phyloP scores from a whole-genome alignment of 202 grass and related monocot genomes.

The Zizania palustris region DNA sequence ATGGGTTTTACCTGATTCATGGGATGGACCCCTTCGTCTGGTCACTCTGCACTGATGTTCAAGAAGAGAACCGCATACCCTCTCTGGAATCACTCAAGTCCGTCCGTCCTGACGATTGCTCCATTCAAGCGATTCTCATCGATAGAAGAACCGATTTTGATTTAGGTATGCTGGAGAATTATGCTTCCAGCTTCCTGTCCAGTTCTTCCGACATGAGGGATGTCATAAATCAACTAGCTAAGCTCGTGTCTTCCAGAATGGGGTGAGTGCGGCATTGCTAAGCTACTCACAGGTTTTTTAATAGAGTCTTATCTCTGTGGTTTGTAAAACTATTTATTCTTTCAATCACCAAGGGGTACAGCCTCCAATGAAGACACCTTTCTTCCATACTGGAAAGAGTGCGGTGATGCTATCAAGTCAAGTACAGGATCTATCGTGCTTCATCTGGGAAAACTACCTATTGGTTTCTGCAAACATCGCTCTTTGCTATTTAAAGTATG shows the following conservation, averaged over 20 bases:
- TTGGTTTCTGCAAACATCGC: conserved; percentile 91
- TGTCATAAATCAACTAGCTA: conserved; percentile 79
- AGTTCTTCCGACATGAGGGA: conserved; percentile 62
- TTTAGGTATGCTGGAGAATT: conserved; percentile 64
- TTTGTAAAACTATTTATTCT: neutral
- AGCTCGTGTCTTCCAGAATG: conserved; percentile 81
- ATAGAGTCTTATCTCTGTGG: neutral
- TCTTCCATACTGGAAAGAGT: conserved; percentile 69
- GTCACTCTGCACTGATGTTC: conserved; percentile 78
- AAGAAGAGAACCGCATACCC: conserved; percentile 79
- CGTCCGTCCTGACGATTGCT: conserved; percentile 64
- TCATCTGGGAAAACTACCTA: conserved; percentile 69
- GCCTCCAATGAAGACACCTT: conserved; percentile 66
- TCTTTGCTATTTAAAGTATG: conserved; percentile 93
- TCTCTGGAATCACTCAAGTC: conserved; percentile 68
- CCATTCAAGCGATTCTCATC: conserved; percentile 73
- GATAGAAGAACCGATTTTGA: conserved; percentile 72
- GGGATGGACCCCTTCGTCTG: conserved; percentile 96
- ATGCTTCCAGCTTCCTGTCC: conserved; percentile 58
- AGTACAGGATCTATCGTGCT: conserved; percentile 72
- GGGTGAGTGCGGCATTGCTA: conserved; percentile 53
- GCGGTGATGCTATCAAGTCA: conserved; percentile 57
- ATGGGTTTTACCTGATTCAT: conserved; percentile 94
- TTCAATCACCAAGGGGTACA: conserved; percentile 54
- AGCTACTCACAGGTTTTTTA: conserved; percentile 11